Evolutionary conservation across 1,139 yeast genomes (phyloP).

Genomic region (Hansenula lynferdii): DNA sequence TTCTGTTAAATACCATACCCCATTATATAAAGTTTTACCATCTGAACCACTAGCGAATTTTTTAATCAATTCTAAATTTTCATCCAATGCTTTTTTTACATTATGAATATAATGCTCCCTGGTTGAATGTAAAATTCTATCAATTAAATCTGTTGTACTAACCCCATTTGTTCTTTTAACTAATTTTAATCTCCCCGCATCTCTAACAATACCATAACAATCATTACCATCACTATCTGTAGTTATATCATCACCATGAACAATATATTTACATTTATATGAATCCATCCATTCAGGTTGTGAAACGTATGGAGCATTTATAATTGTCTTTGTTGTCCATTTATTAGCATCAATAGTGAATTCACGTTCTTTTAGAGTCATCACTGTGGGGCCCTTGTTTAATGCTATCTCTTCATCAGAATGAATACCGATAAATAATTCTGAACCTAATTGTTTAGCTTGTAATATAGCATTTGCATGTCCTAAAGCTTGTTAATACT

Average conservation of each 20-base stretch:
- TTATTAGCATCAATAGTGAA: slow-evolving; percentile 85
- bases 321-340: slow-evolving; percentile 75
- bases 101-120: slow-evolving; percentile 45
- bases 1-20: slow-evolving; percentile 38
- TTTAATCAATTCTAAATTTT: slow-evolving; percentile 35
- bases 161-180: slow-evolving; percentile 94
- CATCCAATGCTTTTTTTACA: slow-evolving; percentile 13
- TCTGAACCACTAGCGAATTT: slow-evolving; percentile 64
- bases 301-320: slow-evolving; percentile 93
- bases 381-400: slow-evolving; percentile 93
- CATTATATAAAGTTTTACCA: slow-evolving; percentile 58
- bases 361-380: slow-evolving; percentile 74
- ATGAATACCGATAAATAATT: slow-evolving; percentile 84
- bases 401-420: slow-evolving; percentile 77
- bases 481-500: slow-evolving; percentile 31
- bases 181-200: slow-evolving; percentile 77
- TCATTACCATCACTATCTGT: slow-evolving; percentile 95
- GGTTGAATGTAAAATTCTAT: slow-evolving; percentile 70
- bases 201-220: slow-evolving; percentile 81
- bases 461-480: slow-evolving; percentile 97
- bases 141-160: slow-evolving; percentile 91
- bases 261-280: slow-evolving; percentile 78
- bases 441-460: slow-evolving; percentile 75
- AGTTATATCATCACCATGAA: slow-evolving; percentile 97
- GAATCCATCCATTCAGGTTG: slow-evolving; percentile 74